Evolutionary conservation across 2,329 filamentous ascomycete genomes (phyloP), one percentile per base, ranked within the genome.

Genomic region (Aspergillus texensis): DNA sequence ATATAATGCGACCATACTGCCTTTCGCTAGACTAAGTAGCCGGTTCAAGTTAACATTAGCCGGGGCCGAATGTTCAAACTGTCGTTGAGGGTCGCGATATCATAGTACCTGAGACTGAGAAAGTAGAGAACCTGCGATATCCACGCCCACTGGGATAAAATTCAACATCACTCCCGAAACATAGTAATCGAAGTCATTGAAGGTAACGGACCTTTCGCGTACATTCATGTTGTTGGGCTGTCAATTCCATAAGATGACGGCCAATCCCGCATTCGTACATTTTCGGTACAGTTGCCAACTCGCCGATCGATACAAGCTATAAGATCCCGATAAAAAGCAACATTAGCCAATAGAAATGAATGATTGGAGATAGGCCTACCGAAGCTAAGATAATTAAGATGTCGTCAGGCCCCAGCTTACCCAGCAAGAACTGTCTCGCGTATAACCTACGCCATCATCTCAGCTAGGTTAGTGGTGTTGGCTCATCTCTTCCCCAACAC

Each of bases 251-350:
- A 12, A 53, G 1, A n/a, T 53, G 50, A 11, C 12, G 50, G 9
- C 50, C 50, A 53, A 53, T 26, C 30, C 50, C 50, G 30, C 50
- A 53, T 34, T 53, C 50, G 28, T 53, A 53, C 50, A 53, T 53
- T 9, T 21, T 34, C 16, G 50, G 50, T 9, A 53, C 50, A 14
- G 50, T 53, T 26, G n/a, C 50, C n/a, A 53, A 30, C 19, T 53
- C 30, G 26, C 26, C 50, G 28, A 53, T 53, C 11, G 50, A 32
- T 10, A 21, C 30, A n/a, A 53, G 9, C 50, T 53, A 34, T 21
- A 21, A 8, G 19, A 28, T 48, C 45, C 11, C 11, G 3, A 21
- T n/a, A 9, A 12, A 28, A n/a, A 24, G 3, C 24, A n/a, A 4
- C 50, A 53, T 34, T 28, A 53, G 50, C 16, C 11, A 34, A 32